Evolutionary conservation across 1,139 yeast genomes (phyloP), one percentile per base, ranked within the genome.

Genomic region (Yarrowia galli): DNA sequence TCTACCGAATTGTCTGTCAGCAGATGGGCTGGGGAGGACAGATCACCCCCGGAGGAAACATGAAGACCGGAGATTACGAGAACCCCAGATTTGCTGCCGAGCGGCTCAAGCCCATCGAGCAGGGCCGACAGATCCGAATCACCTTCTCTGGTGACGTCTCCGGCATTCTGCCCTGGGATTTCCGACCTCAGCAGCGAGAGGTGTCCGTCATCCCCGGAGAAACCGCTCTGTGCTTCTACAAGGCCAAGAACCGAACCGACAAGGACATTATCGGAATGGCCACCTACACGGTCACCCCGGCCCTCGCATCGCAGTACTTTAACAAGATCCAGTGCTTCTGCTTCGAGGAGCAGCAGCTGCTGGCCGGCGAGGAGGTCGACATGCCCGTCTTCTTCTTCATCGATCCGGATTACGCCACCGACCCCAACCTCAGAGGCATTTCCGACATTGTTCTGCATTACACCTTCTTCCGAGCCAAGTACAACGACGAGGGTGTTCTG

Each of bases 361-460:
- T 89, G 69, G 97, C 98, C 1, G 98, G 98, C 8, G 99, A 96
- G 80, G 98, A 95, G 77, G 97, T 96, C 18, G 99, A 96, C 76
- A 95, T 96, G 99, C 99, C 99, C 0, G 93, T 95, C 20, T 96
- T 96, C 80, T 96, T 96, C 84, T 96, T 96, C 78, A 91, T 96
- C 68, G 99, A 96, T 76, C 99, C 99, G 0, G 99, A 96, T 72
- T 95, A 91, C 79, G 97, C 97, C 60, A 89, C 89, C 71, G 99
- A 96, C 76, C 98, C 99, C 10, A 84, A 87, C 54, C 91, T 95
- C 96, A 86, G 96, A 77, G 89, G 91, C 74, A 88, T 93, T 63
- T 96, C 92, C 74, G 97, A 93, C 76, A 85, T 95, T 63, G 92
- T 95, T 28, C 84, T 95, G 74, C 97, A 95, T 78, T 95, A 95